Conservation (phyloP, 306 rosid genomes). For the Albizia julibrissin region DNA sequence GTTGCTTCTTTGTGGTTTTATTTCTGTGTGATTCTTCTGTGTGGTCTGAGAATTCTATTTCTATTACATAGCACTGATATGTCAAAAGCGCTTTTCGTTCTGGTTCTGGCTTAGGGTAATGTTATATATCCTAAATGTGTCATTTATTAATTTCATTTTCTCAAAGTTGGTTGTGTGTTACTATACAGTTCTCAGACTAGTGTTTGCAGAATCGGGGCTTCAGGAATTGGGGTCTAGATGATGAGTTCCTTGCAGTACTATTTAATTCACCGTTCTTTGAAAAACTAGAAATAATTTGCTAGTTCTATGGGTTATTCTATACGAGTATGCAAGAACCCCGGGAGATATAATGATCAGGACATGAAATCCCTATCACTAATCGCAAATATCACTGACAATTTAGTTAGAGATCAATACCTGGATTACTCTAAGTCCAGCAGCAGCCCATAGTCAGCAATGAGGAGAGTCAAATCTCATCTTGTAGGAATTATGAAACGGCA, state of each 20-base stretch:
- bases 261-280: not conserved
- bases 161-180: not conserved
- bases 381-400: not conserved
- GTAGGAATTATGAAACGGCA: not conserved
- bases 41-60: not conserved
- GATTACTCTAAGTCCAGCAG: not conserved
- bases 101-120: not conserved
- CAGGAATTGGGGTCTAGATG: not conserved
- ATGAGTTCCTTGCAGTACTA: not conserved
- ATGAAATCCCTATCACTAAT: not conserved
- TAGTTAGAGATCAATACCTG: not conserved
- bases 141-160: constrained; percentile 26
- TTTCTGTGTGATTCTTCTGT: not conserved
- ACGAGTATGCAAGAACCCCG: not conserved
- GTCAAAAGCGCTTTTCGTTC: not conserved
- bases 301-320: not conserved
- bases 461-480: not conserved
- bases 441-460: not conserved
- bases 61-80: not conserved
- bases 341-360: not conserved
- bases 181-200: not conserved
- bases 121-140: not conserved
- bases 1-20: constrained; percentile 32
- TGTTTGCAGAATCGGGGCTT: not conserved
- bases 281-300: not conserved